A percentile compares a stretch with the other conserved stretches of the same genome.
These are phyloP conservation scores for Trichosporon inkin DNA, from an alignment of 1,284 basidiomycete species.

Conservation along the genomic window DNA sequence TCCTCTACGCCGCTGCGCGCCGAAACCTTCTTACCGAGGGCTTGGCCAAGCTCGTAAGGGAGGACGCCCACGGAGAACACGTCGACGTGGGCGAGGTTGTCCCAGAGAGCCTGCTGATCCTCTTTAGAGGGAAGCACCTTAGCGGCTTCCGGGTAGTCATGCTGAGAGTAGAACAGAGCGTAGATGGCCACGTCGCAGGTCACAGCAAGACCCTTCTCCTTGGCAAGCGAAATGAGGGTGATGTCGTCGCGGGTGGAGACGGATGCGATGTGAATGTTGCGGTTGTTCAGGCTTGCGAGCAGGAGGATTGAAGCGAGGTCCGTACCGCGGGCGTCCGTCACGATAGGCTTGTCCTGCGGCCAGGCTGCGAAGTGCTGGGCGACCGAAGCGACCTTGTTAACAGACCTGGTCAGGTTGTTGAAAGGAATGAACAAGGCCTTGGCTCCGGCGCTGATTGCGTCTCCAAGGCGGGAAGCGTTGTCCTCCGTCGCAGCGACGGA, in stretches of 20 bases:
- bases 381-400: slow-evolving; percentile 58
- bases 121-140: slow-evolving; percentile 67
- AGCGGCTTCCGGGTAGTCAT: slow-evolving; percentile 64
- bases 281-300: slow-evolving; percentile 83
- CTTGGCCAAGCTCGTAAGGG: slow-evolving; percentile 72
- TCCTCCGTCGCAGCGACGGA: slow-evolving; percentile 68
- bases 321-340: slow-evolving; percentile 88
- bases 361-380: slow-evolving; percentile 86
- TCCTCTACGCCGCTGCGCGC: slow-evolving; percentile 81
- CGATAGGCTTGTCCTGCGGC: slow-evolving; percentile 85
- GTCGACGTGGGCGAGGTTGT: slow-evolving; percentile 78
- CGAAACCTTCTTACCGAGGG: slow-evolving; percentile 64
- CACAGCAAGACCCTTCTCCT: slow-evolving; percentile 87
- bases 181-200: slow-evolving; percentile 96
- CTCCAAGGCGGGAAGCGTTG: slow-evolving; percentile 63
- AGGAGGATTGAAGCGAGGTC: slow-evolving; percentile 91
- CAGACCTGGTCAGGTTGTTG: slow-evolving; percentile 58
- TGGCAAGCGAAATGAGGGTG: slow-evolving; percentile 85
- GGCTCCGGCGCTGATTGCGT: slow-evolving; percentile 70
- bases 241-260: slow-evolving; percentile 85
- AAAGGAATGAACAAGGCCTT: slow-evolving; percentile 83
- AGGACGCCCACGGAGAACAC: slow-evolving; percentile 83
- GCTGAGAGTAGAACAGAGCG: slow-evolving; percentile 80
- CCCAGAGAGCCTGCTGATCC: slow-evolving; percentile 85
- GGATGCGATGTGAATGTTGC: slow-evolving; percentile 90